Base-by-base conservation (phyloP, 139 green algal genomes). In the Chlorella sp. region DNA sequence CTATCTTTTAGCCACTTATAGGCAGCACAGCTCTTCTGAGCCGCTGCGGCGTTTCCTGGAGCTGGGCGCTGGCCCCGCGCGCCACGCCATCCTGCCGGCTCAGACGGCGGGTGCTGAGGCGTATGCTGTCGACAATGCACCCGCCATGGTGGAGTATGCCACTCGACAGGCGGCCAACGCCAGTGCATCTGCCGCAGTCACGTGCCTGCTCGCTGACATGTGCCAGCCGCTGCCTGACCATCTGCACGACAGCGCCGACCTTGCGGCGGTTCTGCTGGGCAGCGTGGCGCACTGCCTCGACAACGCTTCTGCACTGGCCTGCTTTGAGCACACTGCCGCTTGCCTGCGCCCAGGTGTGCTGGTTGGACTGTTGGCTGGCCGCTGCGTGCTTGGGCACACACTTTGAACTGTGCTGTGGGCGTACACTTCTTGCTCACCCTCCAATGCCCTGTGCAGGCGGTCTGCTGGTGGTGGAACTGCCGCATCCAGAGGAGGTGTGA, bases 381-480 rank as follows among this genome's bases (percentile, higher is more conserved):
- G 8, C n/a, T 41, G 27, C 56, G 6, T 29, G 9, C 14, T 40
- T 11, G 8, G 1, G 25, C 7, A 9, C n/a, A 40, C 38, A 29
- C 56, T 9, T 15, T 41, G 56, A 29, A 31, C 53, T 61, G 53
- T 27, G 12, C 25, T 61, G 53, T 29, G 31, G 53, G 12, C 3
- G 25, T 61, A 27, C 14, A 25, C 31, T 4, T 3, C 53, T 3
- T 35, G 53, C 21, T 33, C 31, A 61, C 35, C 21, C 8, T 8
- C 25, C 21, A 36, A 27, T 61, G 53, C 14, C 53, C 4, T 7
- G 14, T 27, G 25, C 66, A 2, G 79, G 79, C 46, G 79, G 79
- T 17, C 36, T 84, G 42, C 48, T 84, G 38, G 65, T 84, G n/a
- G 36, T 84, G 55, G 79, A 84, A 66, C 42, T 84, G 35, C 48